A percentile compares a stretch with the other conserved stretches of the same genome.
These are phyloP conservation scores for Coniochaeta sp. DNA, from an alignment of 2,329 filamentous ascomycete genomes.

Conservation along the genomic window DNA sequence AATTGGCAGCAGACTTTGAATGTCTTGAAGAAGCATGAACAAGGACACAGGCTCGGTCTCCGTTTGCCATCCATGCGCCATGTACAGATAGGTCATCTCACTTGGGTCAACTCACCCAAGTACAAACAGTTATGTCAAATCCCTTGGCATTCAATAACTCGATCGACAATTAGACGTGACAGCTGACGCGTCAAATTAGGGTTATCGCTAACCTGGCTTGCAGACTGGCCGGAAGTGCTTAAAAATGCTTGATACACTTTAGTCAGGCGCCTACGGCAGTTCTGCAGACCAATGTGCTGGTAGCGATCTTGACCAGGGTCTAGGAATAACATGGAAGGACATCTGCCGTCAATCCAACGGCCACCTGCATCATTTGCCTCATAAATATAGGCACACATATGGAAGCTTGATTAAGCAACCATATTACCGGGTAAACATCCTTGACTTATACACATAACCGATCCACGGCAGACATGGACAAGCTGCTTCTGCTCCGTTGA, in stretches of 20 bases:
- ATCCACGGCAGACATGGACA: not conserved
- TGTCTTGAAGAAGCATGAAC: too few species aligned
- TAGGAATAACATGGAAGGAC: not conserved
- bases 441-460: not conserved
- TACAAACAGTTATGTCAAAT: too few species aligned
- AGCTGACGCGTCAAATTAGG: not conserved
- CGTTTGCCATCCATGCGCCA: too few species aligned
- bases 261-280: not conserved
- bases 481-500: not conserved
- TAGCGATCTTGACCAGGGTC: not conserved
- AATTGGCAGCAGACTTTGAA: too few species aligned
- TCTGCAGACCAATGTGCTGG: not conserved
- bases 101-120: too few species aligned
- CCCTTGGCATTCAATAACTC: too few species aligned
- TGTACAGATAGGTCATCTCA: too few species aligned
- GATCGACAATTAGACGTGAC: too few species aligned
- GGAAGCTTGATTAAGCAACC: not conserved
- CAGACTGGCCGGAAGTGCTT: not conserved
- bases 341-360: not conserved
- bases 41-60: too few species aligned
- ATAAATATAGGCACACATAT: not conserved
- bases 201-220: not conserved
- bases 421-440: slow-evolving; percentile 1
- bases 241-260: not conserved
- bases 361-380: not conserved